phyloP scores from a whole-genome alignment of 345 rosid genomes.

The Linum trigynum region DNA sequence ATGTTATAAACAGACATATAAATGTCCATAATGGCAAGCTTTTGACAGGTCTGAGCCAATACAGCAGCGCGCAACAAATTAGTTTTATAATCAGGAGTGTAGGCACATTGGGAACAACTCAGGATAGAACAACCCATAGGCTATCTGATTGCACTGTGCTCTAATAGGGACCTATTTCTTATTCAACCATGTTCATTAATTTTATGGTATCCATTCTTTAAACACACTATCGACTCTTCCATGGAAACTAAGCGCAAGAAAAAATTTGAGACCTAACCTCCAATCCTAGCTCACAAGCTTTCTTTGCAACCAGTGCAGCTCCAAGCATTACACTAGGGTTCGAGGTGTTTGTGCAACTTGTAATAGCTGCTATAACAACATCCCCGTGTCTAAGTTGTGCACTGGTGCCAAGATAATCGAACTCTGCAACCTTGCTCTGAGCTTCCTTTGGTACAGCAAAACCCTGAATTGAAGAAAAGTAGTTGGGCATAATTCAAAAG shows the following conservation, averaged over 20 bases:
- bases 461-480: slow-evolving; percentile 39
- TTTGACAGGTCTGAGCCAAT: too few relatives aligned
- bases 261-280: slow-evolving; percentile 41
- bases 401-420: slow-evolving; percentile 50
- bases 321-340: slow-evolving; percentile 98
- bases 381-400: slow-evolving; percentile 75
- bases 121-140: neutral
- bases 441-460: slow-evolving; percentile 76
- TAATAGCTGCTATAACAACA: slow-evolving; percentile 93
- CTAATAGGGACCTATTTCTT: neutral
- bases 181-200: too few relatives aligned
- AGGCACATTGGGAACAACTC: too few relatives aligned
- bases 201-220: too few relatives aligned
- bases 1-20: too few relatives aligned
- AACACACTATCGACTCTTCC: neutral
- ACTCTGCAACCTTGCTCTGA: slow-evolving; percentile 59
- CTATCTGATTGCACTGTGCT: neutral
- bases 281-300: slow-evolving; percentile 81
- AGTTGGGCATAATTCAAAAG: neutral
- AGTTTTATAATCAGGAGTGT: too few relatives aligned
- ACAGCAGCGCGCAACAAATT: too few relatives aligned
- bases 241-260: neutral
- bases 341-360: slow-evolving; percentile 96
- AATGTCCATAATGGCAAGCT: too few relatives aligned
- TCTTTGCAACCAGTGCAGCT: slow-evolving; percentile 88